These are phyloP conservation scores for Picochlorum sp. DNA, from an alignment of 139 green algal species.

Conservation along the genomic window DNA sequence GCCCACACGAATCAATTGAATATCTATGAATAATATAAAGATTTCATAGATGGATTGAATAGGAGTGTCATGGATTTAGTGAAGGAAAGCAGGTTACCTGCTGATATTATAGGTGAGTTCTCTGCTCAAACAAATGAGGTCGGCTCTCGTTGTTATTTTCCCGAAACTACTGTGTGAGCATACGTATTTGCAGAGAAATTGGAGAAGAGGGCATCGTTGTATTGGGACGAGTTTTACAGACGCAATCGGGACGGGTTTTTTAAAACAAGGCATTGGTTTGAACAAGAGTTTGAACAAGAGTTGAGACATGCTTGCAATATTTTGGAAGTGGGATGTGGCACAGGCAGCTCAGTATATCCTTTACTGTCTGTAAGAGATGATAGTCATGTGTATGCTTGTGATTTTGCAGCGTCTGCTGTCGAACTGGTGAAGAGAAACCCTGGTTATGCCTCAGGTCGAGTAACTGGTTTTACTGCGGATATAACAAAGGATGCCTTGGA, in stretches of 20 bases:
- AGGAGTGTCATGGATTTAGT: neutral
- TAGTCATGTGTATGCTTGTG: conserved; percentile 66
- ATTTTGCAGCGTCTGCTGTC: conserved; percentile 77
- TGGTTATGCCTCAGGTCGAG: conserved; percentile 14
- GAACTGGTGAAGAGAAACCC: conserved; percentile 50
- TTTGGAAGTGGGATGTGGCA: conserved; percentile 83
- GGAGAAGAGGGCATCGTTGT: conserved; percentile 45
- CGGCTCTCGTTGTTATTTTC: too few species aligned
- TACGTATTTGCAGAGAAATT: conserved; percentile 38
- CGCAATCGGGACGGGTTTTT: conserved; percentile 69
- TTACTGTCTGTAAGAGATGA: conserved; percentile 63
- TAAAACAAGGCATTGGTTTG: conserved; percentile 81
- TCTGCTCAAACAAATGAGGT: neutral
- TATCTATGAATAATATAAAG: neutral
- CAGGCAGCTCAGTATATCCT: conserved; percentile 85
- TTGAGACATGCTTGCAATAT: conserved; percentile 11
- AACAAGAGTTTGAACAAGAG: conserved; percentile 53
- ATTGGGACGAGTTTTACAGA: conserved; percentile 82
- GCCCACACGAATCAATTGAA: neutral
- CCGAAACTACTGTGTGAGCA: too few species aligned
- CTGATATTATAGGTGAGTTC: neutral
- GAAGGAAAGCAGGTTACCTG: neutral
- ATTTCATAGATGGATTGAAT: neutral
- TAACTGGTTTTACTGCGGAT: conserved; percentile 78
- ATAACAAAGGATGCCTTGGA: conserved; percentile 36